Conservation (phyloP, 1,284 basidiomycete genomes). For the Phenoliferia sp. region DNA sequence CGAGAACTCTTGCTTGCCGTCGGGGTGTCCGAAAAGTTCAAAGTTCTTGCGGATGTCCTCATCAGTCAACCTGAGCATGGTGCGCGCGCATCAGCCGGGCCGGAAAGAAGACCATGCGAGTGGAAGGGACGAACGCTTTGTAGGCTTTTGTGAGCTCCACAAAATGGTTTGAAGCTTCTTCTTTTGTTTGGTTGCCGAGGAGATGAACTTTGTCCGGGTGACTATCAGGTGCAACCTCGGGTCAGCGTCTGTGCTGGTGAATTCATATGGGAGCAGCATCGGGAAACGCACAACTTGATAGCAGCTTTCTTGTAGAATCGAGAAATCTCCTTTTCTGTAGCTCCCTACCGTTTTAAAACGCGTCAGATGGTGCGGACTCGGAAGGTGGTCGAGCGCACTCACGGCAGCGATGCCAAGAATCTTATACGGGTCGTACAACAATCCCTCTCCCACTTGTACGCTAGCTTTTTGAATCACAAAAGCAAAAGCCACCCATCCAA, state of each 20-base stretch:
- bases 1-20: slow-evolving; percentile 88
- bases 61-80: slow-evolving; percentile 80
- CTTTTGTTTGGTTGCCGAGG: slow-evolving; percentile 73
- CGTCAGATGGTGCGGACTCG: no score
- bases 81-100: background rate
- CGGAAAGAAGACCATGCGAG: background rate
- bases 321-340: slow-evolving; percentile 87
- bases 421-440: slow-evolving; percentile 88
- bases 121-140: slow-evolving; percentile 63
- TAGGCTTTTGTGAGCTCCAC: slow-evolving; percentile 97
- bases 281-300: slow-evolving; percentile 64
- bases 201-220: slow-evolving; percentile 96
- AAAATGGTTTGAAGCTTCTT: slow-evolving; percentile 82
- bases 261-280: background rate
- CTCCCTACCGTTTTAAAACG: slow-evolving; percentile 54
- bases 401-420: slow-evolving; percentile 80
- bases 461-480: slow-evolving; percentile 35
- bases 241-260: no score
- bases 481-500: slow-evolving; percentile 45
- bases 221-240: slow-evolving; percentile 53
- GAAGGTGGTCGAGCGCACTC: background rate
- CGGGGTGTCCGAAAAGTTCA: slow-evolving; percentile 88
- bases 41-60: slow-evolving; percentile 88
- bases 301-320: slow-evolving; percentile 95
- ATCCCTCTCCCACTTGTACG: slow-evolving; percentile 50